Evolutionary conservation across 164 flowering plant genomes (phyloP), one percentile per base, ranked within the genome.

Genomic region (Vitis amurensis): DNA sequence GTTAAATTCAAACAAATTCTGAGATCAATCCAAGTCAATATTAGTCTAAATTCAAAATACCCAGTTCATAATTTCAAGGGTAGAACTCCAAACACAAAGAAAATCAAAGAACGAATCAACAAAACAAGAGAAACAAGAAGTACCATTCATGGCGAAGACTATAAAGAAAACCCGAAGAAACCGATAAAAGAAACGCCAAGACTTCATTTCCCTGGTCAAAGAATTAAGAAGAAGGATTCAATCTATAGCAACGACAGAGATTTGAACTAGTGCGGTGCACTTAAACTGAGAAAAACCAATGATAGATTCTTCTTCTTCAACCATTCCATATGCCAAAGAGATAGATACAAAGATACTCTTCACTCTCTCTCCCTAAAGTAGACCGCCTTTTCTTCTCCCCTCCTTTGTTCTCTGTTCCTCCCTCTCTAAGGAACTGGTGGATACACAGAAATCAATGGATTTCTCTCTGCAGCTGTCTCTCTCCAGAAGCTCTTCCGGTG

Each of bases 111-210:
- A 59, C 31, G 47, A 37, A 68, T 5, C n/a, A 59, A 13, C 1
- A 11, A 11, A 16, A 48, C 27, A 68, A 50, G 49, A 48, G 2
- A 69, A 31, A 8, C 31, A 53, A 49, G 63, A 67, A 50, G 71
- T 71, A 76, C 74, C 78, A 56, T 68, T 57, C 37, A 44, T 57
- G 64, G 67, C 17, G 49, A 60, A 72, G 69, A 59, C 68, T 61
- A 72, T 13, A 57, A 68, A 63, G 49, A 64, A 52, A 1, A 64
- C 8, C n/a, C 61, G 13, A 15, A 68, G 53, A 52, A 49, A 63
- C 55, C 9, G 49, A 31, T 8, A 30, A 55, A 44, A 55, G 51
- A 63, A 44, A 47, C 48, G 53, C 29, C 48, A 51, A 58, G 37
- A 50, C 11, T 27, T 72, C 75, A 76, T 76, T 56, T 63, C 63